Evolutionary conservation across 352 stramenopile species (phyloP).

Genomic region (Globisporangium nagaii): DNA sequence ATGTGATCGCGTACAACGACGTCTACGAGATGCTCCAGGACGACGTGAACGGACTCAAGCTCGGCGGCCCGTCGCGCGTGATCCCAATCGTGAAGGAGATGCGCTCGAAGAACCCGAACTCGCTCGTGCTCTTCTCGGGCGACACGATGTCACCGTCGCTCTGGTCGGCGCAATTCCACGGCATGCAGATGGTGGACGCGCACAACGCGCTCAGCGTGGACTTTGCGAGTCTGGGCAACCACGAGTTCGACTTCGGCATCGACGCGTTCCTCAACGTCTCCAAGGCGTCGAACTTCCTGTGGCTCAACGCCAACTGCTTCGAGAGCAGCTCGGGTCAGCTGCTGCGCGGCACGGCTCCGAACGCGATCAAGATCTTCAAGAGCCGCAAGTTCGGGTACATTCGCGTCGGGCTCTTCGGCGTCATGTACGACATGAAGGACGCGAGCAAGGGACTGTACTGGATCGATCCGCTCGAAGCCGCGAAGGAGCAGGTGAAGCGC

Average conservation of each 20-base stretch:
- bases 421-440: slow-evolving; percentile 81
- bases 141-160: slow-evolving; percentile 77
- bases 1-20: slow-evolving; percentile 75
- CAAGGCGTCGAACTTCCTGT: slow-evolving; percentile 46
- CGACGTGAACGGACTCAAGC: slow-evolving; percentile 43
- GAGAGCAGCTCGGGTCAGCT: slow-evolving; percentile 34
- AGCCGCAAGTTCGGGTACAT: slow-evolving; percentile 32
- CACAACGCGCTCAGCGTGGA: slow-evolving; percentile 74
- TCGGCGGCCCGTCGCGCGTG: slow-evolving; percentile 63
- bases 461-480: slow-evolving; percentile 51
- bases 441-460: slow-evolving; percentile 60
- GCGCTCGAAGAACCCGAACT: slow-evolving; percentile 50
- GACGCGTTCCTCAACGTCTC: slow-evolving; percentile 70
- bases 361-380: slow-evolving; percentile 44
- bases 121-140: slow-evolving; percentile 65
- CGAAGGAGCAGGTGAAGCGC: slow-evolving; percentile 40
- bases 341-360: slow-evolving; percentile 38
- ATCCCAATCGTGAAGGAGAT: slow-evolving; percentile 50
- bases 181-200: slow-evolving; percentile 74
- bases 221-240: slow-evolving; percentile 68
- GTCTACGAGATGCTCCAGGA: slow-evolving; percentile 77
- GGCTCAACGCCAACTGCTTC: slow-evolving; percentile 73
- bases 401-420: slow-evolving; percentile 58
- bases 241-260: slow-evolving; percentile 78
- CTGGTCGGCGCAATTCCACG: slow-evolving; percentile 71